Conservation (phyloP, 352 stramenopile species). For the Phytophthora capsici region DNA sequence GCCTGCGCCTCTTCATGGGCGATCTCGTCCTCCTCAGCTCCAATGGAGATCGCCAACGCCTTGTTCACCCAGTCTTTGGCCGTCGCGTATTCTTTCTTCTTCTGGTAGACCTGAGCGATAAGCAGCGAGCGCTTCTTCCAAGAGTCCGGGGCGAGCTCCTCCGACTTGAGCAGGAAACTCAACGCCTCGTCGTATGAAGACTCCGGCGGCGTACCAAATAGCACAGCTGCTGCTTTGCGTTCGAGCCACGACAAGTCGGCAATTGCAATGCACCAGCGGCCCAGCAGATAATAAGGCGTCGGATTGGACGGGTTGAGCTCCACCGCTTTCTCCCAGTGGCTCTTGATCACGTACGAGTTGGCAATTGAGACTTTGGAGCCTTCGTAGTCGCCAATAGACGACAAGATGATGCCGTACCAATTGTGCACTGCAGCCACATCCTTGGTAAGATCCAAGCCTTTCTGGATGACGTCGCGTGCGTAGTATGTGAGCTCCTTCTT, state of each 20-base stretch:
- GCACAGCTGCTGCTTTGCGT: constrained; percentile 79
- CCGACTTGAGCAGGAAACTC: constrained; percentile 75
- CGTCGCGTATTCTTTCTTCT: constrained; percentile 69
- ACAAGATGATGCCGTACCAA: constrained; percentile 88
- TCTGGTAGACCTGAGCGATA: constrained; percentile 84
- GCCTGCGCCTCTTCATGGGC: constrained; percentile 74
- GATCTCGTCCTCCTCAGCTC: constrained; percentile 71
- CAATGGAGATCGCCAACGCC: constrained; percentile 61
- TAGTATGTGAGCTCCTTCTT: constrained; percentile 83
- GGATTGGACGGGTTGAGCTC: constrained; percentile 76
- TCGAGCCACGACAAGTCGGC: constrained; percentile 87
- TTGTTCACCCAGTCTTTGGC: constrained; percentile 81
- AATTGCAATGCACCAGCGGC: constrained; percentile 87
- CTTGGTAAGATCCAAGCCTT: constrained; percentile 53
- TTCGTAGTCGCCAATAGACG: constrained; percentile 86
- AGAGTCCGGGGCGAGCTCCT: constrained; percentile 69
- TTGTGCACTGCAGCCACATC: constrained; percentile 81
- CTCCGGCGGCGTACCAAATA: constrained; percentile 83
- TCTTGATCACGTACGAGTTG: constrained; percentile 86
- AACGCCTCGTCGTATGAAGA: constrained; percentile 88
- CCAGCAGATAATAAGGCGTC: constrained; percentile 81
- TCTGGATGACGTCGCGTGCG: constrained; percentile 64
- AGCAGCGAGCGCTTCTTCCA: constrained; percentile 90
- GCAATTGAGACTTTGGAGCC: constrained; percentile 85
- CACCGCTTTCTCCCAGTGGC: constrained; percentile 79